Evolutionary conservation across 352 stramenopile genomes (phyloP).

Genomic region (Globisporangium solare): DNA sequence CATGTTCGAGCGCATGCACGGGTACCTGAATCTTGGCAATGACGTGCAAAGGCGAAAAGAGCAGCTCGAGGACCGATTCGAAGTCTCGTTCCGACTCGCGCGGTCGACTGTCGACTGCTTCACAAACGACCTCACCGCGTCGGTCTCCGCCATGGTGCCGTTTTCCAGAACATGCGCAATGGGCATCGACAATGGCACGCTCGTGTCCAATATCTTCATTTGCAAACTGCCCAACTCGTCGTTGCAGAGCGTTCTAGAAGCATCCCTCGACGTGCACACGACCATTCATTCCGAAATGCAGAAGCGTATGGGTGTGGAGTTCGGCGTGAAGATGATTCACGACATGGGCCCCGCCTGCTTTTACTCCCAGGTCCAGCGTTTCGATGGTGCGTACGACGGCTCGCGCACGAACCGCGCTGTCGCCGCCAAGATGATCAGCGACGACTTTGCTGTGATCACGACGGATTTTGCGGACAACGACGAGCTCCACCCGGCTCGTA

Average conservation of each 20-base stretch:
- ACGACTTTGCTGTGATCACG: conserved; percentile 34
- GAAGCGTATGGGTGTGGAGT: conserved; percentile 27
- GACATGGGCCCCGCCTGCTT: conserved; percentile 23
- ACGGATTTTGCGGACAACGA: conserved; percentile 48
- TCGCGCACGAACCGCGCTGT: conserved; percentile 29
- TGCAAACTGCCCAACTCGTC: conserved; percentile 38
- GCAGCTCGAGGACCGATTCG: conserved; percentile 30
- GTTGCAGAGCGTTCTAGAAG: conserved; percentile 32
- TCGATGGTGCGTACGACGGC: conserved; percentile 37
- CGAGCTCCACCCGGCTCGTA: conserved; percentile 21
- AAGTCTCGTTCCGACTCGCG: conserved; percentile 22
- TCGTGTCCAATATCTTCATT: conserved; percentile 52
- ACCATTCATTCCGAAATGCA: conserved; percentile 6
- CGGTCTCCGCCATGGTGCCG: conserved; percentile 28
- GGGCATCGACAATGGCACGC: conserved; percentile 21
- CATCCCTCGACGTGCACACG: neutral
- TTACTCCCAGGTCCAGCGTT: conserved; percentile 35
- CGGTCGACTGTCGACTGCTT: conserved; percentile 32
- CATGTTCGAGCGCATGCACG: conserved; percentile 42
- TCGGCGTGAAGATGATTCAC: conserved; percentile 31
- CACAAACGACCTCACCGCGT: conserved; percentile 26
- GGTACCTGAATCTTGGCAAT: conserved; percentile 20
- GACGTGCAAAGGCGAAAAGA: conserved; percentile 15
- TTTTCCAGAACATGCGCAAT: conserved; percentile 36
- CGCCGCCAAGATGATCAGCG: conserved; percentile 29